A percentile compares a stretch with the other conserved stretches of the same genome.
phyloP scores from a whole-genome alignment of 2,329 filamentous ascomycete genomes.

The Fusarium albosuccineum region DNA sequence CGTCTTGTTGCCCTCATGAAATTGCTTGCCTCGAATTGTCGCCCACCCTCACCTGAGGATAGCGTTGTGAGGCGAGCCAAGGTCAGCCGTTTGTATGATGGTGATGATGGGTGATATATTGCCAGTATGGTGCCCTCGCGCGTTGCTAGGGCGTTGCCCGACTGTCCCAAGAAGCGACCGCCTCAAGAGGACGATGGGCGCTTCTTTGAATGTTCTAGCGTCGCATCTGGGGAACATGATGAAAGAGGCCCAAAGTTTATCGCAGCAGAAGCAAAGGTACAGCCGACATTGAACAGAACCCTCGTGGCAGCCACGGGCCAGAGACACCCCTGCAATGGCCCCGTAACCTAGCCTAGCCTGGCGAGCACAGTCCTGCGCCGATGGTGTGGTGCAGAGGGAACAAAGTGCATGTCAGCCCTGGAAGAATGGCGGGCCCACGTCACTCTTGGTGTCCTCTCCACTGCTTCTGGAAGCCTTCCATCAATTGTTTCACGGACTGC shows the following conservation, averaged over 20 bases:
- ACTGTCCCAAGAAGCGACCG: background rate
- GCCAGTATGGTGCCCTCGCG: conserved; percentile 5
- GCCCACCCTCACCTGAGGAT: conserved; percentile 34
- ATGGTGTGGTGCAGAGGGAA: conserved; percentile 21
- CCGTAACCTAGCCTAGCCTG: conserved; percentile 3
- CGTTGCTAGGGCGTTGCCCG: background rate
- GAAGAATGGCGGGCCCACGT: conserved; percentile 30
- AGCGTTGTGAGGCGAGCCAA: conserved; percentile 31
- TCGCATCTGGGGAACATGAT: conserved; percentile 32
- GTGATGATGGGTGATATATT: background rate
- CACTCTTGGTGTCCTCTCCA: conserved; percentile 30
- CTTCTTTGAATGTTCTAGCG: conserved; percentile 31
- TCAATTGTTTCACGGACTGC: conserved; percentile 42
- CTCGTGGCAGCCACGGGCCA: conserved; percentile 47
- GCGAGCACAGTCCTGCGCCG: conserved; percentile 9
- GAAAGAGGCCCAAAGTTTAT: conserved; percentile 36
- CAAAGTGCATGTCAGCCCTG: conserved; percentile 41
- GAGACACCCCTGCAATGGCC: conserved; percentile 42
- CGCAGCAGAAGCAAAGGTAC: conserved; percentile 43
- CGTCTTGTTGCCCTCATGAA: conserved; percentile 32
- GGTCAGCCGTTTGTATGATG: background rate
- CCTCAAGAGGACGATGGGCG: conserved; percentile 1
- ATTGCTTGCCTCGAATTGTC: conserved; percentile 36
- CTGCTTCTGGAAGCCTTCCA: conserved; percentile 49
- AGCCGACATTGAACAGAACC: conserved; percentile 33